Conservation (phyloP, 2,329 filamentous ascomycete genomes). For the Talaromyces sp. region DNA sequence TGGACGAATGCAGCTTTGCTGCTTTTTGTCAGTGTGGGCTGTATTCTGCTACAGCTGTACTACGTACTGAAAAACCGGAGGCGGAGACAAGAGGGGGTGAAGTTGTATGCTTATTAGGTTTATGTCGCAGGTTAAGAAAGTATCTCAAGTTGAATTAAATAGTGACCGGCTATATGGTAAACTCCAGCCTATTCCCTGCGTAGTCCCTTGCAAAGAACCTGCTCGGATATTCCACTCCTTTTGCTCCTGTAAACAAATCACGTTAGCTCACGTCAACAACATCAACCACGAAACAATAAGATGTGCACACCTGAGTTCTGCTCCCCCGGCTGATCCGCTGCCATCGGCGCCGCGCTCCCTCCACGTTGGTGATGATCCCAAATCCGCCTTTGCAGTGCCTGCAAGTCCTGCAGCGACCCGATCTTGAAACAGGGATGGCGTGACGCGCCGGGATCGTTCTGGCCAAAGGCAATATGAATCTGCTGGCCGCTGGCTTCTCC, state of each 20-base stretch:
- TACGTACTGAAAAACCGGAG: conserved; percentile 48
- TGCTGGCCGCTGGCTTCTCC: conserved; percentile 49
- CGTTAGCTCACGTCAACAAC: conserved; percentile 16
- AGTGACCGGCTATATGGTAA: conserved; percentile 38
- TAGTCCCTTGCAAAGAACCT: conserved; percentile 61
- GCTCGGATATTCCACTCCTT: conserved; percentile 56
- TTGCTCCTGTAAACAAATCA: conserved; percentile 33
- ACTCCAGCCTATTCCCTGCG: conserved; percentile 53
- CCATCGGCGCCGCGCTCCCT: conserved; percentile 47
- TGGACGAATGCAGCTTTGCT: conserved; percentile 62
- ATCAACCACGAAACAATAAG: not conserved
- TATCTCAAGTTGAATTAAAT: not conserved
- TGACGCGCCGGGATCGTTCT: conserved; percentile 37
- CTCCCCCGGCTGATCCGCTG: conserved; percentile 53
- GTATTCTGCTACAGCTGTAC: conserved; percentile 51
- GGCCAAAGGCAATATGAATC: conserved; percentile 50
- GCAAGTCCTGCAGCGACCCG: conserved; percentile 44
- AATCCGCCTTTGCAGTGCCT: conserved; percentile 44
- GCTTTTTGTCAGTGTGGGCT: conserved; percentile 55
- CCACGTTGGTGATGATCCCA: conserved; percentile 50
- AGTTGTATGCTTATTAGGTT: conserved; percentile 10
- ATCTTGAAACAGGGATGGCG: conserved; percentile 59
- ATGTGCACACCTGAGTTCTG: conserved; percentile 33
- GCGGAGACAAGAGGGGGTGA: not conserved
- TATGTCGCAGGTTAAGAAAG: not conserved